phyloP scores from a whole-genome alignment of 768 basidiomycete species.

The Hygrocybe coccinea region DNA sequence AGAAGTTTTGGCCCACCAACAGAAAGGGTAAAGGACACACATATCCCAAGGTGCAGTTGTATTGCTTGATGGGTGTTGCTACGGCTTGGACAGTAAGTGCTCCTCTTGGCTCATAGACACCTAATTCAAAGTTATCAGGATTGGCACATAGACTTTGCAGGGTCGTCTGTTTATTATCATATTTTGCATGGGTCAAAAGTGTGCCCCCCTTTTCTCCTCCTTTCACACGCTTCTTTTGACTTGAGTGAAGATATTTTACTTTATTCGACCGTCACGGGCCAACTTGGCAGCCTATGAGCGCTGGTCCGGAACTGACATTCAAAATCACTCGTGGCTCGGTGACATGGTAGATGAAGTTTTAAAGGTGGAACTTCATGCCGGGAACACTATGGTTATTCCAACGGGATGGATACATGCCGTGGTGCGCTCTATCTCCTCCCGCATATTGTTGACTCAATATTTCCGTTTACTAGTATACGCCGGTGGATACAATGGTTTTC shows the following conservation, averaged over 20 bases:
- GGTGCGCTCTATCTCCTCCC: slow-evolving; percentile 42
- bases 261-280: slow-evolving; percentile 80
- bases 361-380: slow-evolving; percentile 69
- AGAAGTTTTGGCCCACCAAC: slow-evolving; percentile 86
- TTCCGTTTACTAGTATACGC: slow-evolving; percentile 65
- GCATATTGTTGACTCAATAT: slow-evolving; percentile 4
- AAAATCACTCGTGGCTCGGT: slow-evolving; percentile 86
- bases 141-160: slow-evolving; percentile 98
- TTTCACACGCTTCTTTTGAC: slow-evolving; percentile 2
- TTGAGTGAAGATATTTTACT: slow-evolving; percentile 77
- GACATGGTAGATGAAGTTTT: slow-evolving; percentile 89
- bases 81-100: slow-evolving; percentile 85
- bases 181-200: slow-evolving; percentile 84
- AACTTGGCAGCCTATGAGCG: slow-evolving; percentile 88
- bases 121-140: slow-evolving; percentile 50
- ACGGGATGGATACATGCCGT: slow-evolving; percentile 98
- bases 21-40: slow-evolving; percentile 66
- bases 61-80: slow-evolving; percentile 94
- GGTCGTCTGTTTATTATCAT: slow-evolving; percentile 97
- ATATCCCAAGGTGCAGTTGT: slow-evolving; percentile 92
- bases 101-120: neutral
- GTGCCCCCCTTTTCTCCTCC: slow-evolving; percentile 10
- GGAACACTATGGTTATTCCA: slow-evolving; percentile 92
- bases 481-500: slow-evolving; percentile 88
- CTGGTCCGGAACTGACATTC: slow-evolving; percentile 91